phyloP scores from a whole-genome alignment of 2,329 filamentous ascomycete genomes.

The Reticulascus tulasneorum region DNA sequence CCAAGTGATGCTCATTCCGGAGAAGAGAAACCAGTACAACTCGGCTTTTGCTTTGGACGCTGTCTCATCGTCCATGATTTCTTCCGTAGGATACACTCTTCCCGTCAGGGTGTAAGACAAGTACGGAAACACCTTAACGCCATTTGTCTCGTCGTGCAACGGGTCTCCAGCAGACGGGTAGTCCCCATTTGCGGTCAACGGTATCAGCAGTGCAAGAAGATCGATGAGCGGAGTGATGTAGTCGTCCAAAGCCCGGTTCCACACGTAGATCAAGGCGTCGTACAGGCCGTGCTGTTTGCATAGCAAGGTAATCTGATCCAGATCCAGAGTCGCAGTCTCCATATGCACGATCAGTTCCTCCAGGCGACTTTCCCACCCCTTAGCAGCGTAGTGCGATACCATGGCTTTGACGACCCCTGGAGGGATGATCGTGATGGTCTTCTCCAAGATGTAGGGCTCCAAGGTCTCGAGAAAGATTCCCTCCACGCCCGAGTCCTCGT shows the following conservation, averaged over 20 bases:
- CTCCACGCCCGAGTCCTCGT: constrained; percentile 70
- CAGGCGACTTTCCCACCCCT: constrained; percentile 70
- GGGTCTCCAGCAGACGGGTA: constrained; percentile 47
- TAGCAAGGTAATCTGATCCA: constrained; percentile 85
- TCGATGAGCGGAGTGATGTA: constrained; percentile 90
- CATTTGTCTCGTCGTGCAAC: constrained; percentile 57
- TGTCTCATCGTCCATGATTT: constrained; percentile 66
- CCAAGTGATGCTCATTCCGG: constrained; percentile 73
- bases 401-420: constrained; percentile 82
- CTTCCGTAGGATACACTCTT: constrained; percentile 84
- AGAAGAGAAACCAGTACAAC: constrained; percentile 91
- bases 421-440: constrained; percentile 69
- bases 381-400: constrained; percentile 74
- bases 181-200: constrained; percentile 53
- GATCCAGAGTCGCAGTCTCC: constrained; percentile 84
- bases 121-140: constrained; percentile 87
- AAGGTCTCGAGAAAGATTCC: constrained; percentile 82
- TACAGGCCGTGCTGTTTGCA: constrained; percentile 92
- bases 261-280: constrained; percentile 93
- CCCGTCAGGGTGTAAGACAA: constrained; percentile 88
- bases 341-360: constrained; percentile 95
- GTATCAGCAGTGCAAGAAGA: constrained; percentile 65
- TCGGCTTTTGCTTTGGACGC: constrained; percentile 77
- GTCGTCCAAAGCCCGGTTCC: constrained; percentile 86
- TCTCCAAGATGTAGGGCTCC: constrained; percentile 82